Base-by-base conservation (phyloP, 257 asterid genomes). In the Capsicum baccatum region DNA sequence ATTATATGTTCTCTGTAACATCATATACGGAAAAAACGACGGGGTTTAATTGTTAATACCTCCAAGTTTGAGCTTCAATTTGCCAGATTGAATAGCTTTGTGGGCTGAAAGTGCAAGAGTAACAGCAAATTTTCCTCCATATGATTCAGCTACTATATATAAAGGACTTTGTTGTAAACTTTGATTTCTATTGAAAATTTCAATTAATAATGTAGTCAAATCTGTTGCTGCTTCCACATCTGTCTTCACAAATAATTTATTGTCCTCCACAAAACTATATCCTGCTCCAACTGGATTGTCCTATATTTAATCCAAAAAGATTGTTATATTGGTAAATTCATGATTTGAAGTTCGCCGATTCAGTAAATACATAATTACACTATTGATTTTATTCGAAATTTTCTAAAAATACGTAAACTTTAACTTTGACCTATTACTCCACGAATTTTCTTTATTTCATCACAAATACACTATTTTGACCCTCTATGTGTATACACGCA, bases 231-330 rank as follows among this genome's bases (percentile, higher is more conserved):
- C 97, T 81, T 93, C 99, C 48, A 76, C 88, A 89, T 96, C 99
- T 68, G 91, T 96, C 86, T 92, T 94, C 87, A 92, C 98, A 57
- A 94, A 80, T 83, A 92, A 80, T 1, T 85, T 91, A 0, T 84
- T 64, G 83, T 95, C 96, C 87, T 97, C 99, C 89, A 97, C 99
- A 89, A 89, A 95, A 88, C 98, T 95, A 86, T 91, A 97, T 57
- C 99, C 99, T 0, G 98, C 92, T 80, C 99, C 99, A 79, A 96
- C 99, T 78, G 99, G 99, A 89, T 92, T 91, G 89, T 96, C 99
- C 99, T 96, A 86, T 39, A 39, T 39, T 39, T 39, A 39, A 39
- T 4, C 44, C 44, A 39, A 39, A 55, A 19, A 57, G 6, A 66
- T 64, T 6, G 13, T 26, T 26, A 26, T 4, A 33, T 6, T 7